These are phyloP conservation scores for Penicillium brasilianum DNA, from an alignment of 2,329 filamentous ascomycete species.

Conservation along the genomic window DNA sequence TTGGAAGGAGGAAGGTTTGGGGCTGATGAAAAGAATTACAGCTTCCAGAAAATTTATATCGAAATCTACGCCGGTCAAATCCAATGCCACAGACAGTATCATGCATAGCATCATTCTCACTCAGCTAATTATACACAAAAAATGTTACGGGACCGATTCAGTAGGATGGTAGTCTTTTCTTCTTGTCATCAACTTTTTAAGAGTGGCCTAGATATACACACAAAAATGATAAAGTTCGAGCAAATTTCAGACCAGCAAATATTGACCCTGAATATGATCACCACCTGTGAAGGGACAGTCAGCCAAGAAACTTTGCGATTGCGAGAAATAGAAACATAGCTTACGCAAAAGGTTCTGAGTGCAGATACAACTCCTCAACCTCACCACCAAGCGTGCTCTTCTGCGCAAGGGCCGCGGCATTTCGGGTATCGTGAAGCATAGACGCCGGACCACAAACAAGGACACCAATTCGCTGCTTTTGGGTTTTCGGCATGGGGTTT, in stretches of 20 bases:
- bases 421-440: conserved; percentile 55
- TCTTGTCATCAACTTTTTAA: too few relatives aligned
- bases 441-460: conserved; percentile 53
- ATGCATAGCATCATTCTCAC: too few relatives aligned
- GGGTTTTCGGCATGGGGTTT: conserved; percentile 14
- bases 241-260: conserved; percentile 3
- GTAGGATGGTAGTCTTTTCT: too few relatives aligned
- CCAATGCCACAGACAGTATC: too few relatives aligned
- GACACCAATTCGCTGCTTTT: conserved; percentile 34
- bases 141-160: too few relatives aligned
- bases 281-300: neutral
- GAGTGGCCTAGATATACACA: neutral
- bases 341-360: conserved; percentile 55
- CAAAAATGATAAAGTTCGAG: neutral
- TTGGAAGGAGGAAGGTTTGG: neutral
- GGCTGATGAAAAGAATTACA: too few relatives aligned
- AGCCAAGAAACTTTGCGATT: neutral
- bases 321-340: conserved; percentile 27
- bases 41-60: too few relatives aligned
- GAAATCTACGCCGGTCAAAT: too few relatives aligned
- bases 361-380: conserved; percentile 49
- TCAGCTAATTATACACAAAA: too few relatives aligned
- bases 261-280: neutral
- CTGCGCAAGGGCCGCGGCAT: conserved; percentile 53
- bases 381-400: conserved; percentile 40